Evolutionary conservation across 1,139 yeast species (phyloP).

Genomic region (Candida neerlandica): DNA sequence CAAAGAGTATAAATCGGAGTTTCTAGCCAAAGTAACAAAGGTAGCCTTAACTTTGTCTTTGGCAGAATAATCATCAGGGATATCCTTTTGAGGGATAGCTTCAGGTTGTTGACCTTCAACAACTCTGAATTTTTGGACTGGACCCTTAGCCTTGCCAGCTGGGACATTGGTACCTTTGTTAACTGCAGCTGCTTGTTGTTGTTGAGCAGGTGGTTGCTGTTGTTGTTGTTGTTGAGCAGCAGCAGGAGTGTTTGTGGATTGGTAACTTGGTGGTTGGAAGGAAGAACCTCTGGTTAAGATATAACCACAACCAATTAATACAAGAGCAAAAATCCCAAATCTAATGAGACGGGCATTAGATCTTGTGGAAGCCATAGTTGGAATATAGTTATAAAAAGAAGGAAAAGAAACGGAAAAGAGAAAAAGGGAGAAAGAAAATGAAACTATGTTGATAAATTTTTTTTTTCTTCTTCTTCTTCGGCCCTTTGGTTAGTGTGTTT

Average conservation of each 20-base stretch:
- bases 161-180: slow-evolving; percentile 13
- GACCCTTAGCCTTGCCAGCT: slow-evolving; percentile 11
- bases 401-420: neutral
- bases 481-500: too few species aligned
- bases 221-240: slow-evolving; percentile 15
- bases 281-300: slow-evolving; percentile 62
- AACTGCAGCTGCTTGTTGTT: slow-evolving; percentile 11
- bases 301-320: slow-evolving; percentile 59
- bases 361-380: slow-evolving; percentile 43
- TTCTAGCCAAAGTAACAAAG: slow-evolving; percentile 49
- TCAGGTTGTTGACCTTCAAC: slow-evolving; percentile 16
- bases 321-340: slow-evolving; percentile 61
- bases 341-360: slow-evolving; percentile 64
- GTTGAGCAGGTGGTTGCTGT: neutral
- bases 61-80: slow-evolving; percentile 15
- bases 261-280: slow-evolving; percentile 31
- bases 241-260: slow-evolving; percentile 15
- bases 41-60: slow-evolving; percentile 44
- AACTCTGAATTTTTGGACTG: slow-evolving; percentile 11
- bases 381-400: neutral
- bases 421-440: neutral
- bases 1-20: slow-evolving; percentile 38
- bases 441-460: neutral
- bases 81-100: slow-evolving; percentile 15
- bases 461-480: neutral